Evolutionary conservation across 441 rosid species (phyloP).

Genomic region (Macaranga tanarius): DNA sequence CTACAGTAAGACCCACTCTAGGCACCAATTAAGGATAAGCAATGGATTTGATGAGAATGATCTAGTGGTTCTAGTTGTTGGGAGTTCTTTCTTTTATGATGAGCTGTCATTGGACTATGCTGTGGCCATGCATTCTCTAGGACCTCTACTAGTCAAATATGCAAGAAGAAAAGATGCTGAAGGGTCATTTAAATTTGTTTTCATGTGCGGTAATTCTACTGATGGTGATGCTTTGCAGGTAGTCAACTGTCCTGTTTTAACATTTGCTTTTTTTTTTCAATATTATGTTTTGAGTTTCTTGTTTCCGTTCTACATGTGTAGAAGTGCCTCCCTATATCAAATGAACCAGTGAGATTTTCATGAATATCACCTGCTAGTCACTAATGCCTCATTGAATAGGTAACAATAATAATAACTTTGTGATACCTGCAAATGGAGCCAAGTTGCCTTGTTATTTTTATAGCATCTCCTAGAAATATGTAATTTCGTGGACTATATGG

Average conservation of each 20-base stretch:
- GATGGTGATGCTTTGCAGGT: constrained; percentile 86
- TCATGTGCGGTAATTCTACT: constrained; percentile 82
- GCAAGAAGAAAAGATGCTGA: constrained; percentile 62
- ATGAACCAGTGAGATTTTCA: constrained; percentile 1
- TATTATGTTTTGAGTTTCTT: constrained; percentile 14
- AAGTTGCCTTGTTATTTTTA: too few relatives aligned
- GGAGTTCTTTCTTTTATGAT: constrained; percentile 81
- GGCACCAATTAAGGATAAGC: constrained; percentile 55
- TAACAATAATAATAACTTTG: background rate
- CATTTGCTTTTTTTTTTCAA: background rate
- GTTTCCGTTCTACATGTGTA: constrained; percentile 3
- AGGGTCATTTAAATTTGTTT: constrained; percentile 69
- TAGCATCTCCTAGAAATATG: too few relatives aligned
- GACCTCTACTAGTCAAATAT: constrained; percentile 76
- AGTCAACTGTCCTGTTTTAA: constrained; percentile 23
- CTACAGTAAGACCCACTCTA: constrained; percentile 57
- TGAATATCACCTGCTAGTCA: background rate
- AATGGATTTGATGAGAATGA: constrained; percentile 66
- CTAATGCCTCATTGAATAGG: background rate
- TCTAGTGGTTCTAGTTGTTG: constrained; percentile 76
- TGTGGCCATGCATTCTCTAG: constrained; percentile 72
- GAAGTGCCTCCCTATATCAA: background rate
- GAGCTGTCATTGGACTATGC: constrained; percentile 86
- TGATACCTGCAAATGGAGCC: too few relatives aligned
- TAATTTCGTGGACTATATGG: too few relatives aligned